Evolutionary conservation across 2,329 filamentous ascomycete species (phyloP).

Genomic region (Paecilomyces variotii): DNA sequence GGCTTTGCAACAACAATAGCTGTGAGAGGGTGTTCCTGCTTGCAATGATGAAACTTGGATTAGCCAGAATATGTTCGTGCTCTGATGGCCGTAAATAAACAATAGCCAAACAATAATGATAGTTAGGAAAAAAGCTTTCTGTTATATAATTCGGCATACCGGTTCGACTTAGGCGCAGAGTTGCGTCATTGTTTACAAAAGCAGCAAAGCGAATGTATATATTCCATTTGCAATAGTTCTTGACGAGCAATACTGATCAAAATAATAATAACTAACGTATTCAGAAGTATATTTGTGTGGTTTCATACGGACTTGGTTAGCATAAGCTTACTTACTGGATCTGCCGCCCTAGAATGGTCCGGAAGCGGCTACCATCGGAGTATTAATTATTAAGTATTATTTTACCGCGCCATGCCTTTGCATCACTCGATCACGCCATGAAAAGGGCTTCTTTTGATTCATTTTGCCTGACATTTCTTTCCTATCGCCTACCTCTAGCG

Average conservation of each 20-base stretch:
- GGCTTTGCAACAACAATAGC: neutral
- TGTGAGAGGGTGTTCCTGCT: too few relatives aligned
- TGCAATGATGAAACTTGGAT: neutral
- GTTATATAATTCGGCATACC: neutral
- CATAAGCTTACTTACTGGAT: neutral
- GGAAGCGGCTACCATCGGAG: slow-evolving; percentile 15
- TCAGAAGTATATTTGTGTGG: neutral
- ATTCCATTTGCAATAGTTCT: neutral
- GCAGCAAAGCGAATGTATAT: neutral
- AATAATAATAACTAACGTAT: neutral
- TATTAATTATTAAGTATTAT: slow-evolving; percentile 6
- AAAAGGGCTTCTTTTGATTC: neutral
- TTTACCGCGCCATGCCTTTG: neutral
- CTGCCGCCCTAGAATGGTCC: neutral
- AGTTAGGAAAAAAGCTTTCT: neutral
- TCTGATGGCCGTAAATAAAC: neutral
- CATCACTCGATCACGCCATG: slow-evolving; percentile 1
- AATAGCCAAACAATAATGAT: neutral
- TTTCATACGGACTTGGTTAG: neutral
- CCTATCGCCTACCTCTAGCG: neutral
- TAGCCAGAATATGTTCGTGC: neutral
- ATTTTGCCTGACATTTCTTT: neutral
- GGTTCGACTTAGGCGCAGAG: neutral
- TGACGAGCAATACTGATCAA: too few relatives aligned
- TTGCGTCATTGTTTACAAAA: neutral